These are phyloP conservation scores for Sparassis latifolia DNA, from an alignment of 1,284 basidiomycete genomes.

Conservation along the genomic window DNA sequence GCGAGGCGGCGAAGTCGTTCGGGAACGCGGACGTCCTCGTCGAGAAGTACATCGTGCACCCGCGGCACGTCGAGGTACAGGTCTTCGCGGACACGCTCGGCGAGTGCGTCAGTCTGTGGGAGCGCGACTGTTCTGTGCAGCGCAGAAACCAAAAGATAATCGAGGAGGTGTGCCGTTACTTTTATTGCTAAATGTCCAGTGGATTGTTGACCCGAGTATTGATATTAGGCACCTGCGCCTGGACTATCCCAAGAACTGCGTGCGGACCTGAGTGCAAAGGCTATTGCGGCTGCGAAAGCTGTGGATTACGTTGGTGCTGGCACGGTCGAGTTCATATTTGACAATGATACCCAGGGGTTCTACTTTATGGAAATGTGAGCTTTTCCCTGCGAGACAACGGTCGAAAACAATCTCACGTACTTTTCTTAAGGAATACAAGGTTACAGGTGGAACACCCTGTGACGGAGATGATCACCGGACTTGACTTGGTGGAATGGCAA, in stretches of 20 bases:
- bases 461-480: slow-evolving; percentile 90
- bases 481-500: slow-evolving; percentile 94
- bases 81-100: slow-evolving; percentile 81
- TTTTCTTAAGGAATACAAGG: slow-evolving; percentile 71
- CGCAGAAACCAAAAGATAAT: slow-evolving; percentile 94
- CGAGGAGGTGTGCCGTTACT: slow-evolving; percentile 55
- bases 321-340: slow-evolving; percentile 92
- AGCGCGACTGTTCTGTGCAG: slow-evolving; percentile 93
- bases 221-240: slow-evolving; percentile 77
- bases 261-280: slow-evolving; percentile 79
- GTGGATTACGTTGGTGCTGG: slow-evolving; percentile 89
- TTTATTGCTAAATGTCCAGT: too few relatives aligned
- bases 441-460: slow-evolving; percentile 94
- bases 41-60: slow-evolving; percentile 81
- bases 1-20: slow-evolving; percentile 84
- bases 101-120: slow-evolving; percentile 83
- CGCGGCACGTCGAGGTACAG: slow-evolving; percentile 86
- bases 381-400: not conserved
- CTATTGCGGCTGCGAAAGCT: slow-evolving; percentile 85
- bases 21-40: slow-evolving; percentile 83
- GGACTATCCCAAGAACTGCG: slow-evolving; percentile 73
- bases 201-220: too few relatives aligned
- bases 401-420: not conserved
- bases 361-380: slow-evolving; percentile 92
- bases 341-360: slow-evolving; percentile 79